Base-by-base conservation (phyloP, 75 land plant genomes). In the Larix kaempferi region DNA sequence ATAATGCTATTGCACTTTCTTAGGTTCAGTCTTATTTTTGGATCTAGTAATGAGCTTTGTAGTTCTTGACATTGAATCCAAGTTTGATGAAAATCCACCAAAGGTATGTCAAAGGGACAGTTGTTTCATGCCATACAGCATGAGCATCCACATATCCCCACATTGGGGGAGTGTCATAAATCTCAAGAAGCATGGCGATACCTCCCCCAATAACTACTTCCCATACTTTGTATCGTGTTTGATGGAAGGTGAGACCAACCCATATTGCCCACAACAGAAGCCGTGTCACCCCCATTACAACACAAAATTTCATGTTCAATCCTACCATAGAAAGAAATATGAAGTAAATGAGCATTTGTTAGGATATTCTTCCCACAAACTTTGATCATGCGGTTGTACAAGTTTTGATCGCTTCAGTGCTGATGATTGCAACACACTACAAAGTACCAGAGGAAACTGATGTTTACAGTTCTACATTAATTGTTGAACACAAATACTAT, bases 61-160 rank as follows among this genome's bases (percentile, higher is more conserved):
- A 21, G 98, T 94, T 71, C 89, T 83, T 61, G 83, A 86, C 59
- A 78, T 83, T 14, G 91, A 91, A 80, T 97, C 99, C 72, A n/a
- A 89, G 90, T 76, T 87, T 91, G 72, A 93, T 84, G 74, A 97
- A 97, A 77, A 92, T 88, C 99, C 99, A 97, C 95, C 98, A 97
- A 60, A 97, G 78, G 75, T 82, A 91, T 52, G 95, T 86, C 13
- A 97, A 84, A 4, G 99, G 98, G 17, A 97, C 77, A 19, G 92
- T 87, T 39, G 87, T 80, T 56, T 90, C 93, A 79, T 91, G 98
- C 92, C 98, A 92, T 7, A 93, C 72, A 39, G 98, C 95, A 87
- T 95, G 95, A 16, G 99, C 94, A 80, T 97, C 98, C 25, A 97
- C 71, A 56, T 73, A 85, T 35, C 98, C 99, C 74, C 78, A 26